Base-by-base conservation (phyloP, 768 basidiomycete species). In the Multifurca ochricompacta region DNA sequence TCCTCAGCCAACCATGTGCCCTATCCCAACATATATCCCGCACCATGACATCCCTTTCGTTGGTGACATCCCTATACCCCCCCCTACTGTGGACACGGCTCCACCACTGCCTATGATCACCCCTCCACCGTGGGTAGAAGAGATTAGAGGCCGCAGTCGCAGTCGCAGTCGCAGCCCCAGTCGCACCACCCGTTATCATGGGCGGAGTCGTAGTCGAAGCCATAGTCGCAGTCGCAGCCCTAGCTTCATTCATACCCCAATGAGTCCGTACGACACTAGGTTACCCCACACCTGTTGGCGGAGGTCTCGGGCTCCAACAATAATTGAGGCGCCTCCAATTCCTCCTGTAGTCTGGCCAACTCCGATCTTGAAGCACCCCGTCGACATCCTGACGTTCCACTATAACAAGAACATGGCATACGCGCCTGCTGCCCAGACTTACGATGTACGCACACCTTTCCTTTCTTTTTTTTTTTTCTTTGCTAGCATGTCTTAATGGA, bases 331-430 rank as follows among this genome's bases (percentile, higher is more conserved):
- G 23, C 41, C 23, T 6, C 23, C 21, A 0, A 21, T 28, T 9
- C 23, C 23, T 7, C 51, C 51, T n/a, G 32, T 27, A 2, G 16
- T 41, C 42, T 45, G 39, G 3, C 18, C 44, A 6, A 3, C 25
- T 23, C 18, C 34, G 3, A 7, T n/a, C 39, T 4, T 13, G 2
- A 48, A 41, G 25, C 18, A 7, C 3, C 54, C 54, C 18, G 54
- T 56, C 32, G 59, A 59, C 11, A 48, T 59, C 11, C 23, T 59
- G 30, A 59, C 59, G 14, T 58, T 52, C 45, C 35, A 43, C 1
- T 58, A 52, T 16, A 43, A 52, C 48, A 40, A 48, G 8, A 46
- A 58, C 21, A 59, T 58, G 59, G 55, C 55, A 9, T 59, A 59
- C 30, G 59, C 55, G 11, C 59, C 59, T 6, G 55, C 59, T 16